Evolutionary conservation across 331 rosid genomes (phyloP).

Genomic region (Acacia concinna): DNA sequence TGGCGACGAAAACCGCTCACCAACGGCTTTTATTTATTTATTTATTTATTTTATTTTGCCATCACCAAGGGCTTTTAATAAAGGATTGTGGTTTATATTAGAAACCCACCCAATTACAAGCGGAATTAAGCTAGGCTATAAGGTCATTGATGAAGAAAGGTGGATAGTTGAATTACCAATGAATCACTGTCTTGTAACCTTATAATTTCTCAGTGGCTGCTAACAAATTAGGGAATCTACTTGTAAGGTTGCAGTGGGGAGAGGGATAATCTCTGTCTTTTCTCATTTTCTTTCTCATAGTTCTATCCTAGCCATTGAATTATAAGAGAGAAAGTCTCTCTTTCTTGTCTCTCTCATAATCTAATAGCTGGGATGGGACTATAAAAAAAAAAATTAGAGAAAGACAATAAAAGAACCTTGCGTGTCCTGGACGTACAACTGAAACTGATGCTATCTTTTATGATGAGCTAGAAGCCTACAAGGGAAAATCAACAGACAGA

Average conservation of each 20-base stretch:
- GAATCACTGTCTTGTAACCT: slow-evolving; percentile 19
- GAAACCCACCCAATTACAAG: neutral
- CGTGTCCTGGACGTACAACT: slow-evolving; percentile 6
- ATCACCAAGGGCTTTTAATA: no score
- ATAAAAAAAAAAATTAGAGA: no score
- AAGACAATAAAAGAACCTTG: no score
- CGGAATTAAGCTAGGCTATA: no score
- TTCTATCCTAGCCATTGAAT: no score
- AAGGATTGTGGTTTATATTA: slow-evolving; percentile 24
- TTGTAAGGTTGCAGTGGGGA: slow-evolving; percentile 10
- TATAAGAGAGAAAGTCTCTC: no score
- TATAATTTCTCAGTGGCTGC: slow-evolving; percentile 35
- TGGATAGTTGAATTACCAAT: slow-evolving; percentile 24
- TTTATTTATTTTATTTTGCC: no score
- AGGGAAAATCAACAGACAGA: slow-evolving; percentile 8
- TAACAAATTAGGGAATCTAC: neutral
- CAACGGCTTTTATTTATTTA: no score
- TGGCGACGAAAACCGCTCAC: slow-evolving; percentile 28
- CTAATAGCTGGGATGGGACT: no score
- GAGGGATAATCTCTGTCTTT: no score
- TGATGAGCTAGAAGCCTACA: neutral
- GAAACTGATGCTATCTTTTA: neutral
- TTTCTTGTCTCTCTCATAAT: no score
- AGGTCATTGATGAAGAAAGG: neutral
- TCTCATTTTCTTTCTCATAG: no score